Base-by-base conservation (phyloP, 306 rosid species). In the Lagenaria siceraria region DNA sequence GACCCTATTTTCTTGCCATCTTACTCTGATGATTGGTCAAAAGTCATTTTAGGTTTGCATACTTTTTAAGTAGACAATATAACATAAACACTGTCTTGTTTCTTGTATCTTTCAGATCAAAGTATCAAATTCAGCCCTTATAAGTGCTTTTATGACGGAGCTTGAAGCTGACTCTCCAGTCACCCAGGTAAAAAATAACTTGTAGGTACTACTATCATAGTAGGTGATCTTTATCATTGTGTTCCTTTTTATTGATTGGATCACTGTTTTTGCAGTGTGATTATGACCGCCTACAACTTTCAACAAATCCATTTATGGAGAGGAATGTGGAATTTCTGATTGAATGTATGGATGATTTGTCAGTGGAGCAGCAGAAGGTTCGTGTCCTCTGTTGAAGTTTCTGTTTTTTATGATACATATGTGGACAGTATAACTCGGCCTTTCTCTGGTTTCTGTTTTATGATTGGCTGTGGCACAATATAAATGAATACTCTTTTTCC, bases 271-370 rank as follows among this genome's bases (percentile, higher is more conserved):
- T 75, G 77, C 81, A 95, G 98, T 89, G 98, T 83, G 98, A 95
- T 83, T 92, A 86, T 78, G 98, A 95, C 80, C 93, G 98, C 17
- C 84, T 95, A 76, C 96, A 90, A 88, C 76, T 92, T 78, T 90
- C 98, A 59, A 87, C 93, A 60, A 87, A 86, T 66, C 92, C 98
- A 73, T 88, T 92, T 78, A 76, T 92, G 90, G 98, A 92, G 90
- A 95, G 97, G 85, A 95, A 90, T 83, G 84, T 81, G 83, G 98
- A 95, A 70, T 92, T 90, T 89, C 85, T 95, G 81, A 95, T 89
- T 25, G 98, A 95, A 78, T 95, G 98, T 89, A 95, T 95, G 97
- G 97, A 95, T 62, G 97, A 90, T 84, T 84, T 95, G 90, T 90
- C 97, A 24, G 69, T 80, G 53, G 98, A 95, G 80, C 98, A 95